Evolutionary conservation across 495 filamentous ascomycete genomes (phyloP).

Genomic region (Penicillium salamii): DNA sequence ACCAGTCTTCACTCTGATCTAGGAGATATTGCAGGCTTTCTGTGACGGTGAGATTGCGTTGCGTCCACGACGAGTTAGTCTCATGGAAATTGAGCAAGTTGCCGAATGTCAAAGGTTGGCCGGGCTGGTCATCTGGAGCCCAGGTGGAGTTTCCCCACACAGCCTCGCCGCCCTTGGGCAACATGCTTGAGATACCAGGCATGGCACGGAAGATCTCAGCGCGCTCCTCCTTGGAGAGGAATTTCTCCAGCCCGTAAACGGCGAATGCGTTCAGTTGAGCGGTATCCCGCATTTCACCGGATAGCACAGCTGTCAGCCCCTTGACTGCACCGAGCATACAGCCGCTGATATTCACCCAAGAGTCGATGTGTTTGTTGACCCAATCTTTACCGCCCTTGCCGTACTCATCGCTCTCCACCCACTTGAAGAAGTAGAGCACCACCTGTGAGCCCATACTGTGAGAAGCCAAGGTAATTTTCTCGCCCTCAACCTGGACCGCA

Average conservation of each 20-base stretch:
- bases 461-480: slow-evolving; percentile 83
- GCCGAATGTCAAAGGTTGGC: slow-evolving; percentile 69
- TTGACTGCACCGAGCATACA: slow-evolving; percentile 97
- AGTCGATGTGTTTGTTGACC: slow-evolving; percentile 87
- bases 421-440: slow-evolving; percentile 94
- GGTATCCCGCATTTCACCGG: slow-evolving; percentile 97
- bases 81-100: slow-evolving; percentile 84
- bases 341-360: slow-evolving; percentile 96
- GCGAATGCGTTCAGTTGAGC: slow-evolving; percentile 97
- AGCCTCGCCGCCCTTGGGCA: slow-evolving; percentile 91
- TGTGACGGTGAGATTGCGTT: slow-evolving; percentile 73
- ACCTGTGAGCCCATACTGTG: slow-evolving; percentile 98
- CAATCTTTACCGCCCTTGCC: slow-evolving; percentile 81
- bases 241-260: slow-evolving; percentile 95
- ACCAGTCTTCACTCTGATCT: slow-evolving; percentile 80
- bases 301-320: slow-evolving; percentile 84
- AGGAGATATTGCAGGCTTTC: slow-evolving; percentile 76
- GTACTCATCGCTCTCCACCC: slow-evolving; percentile 79
- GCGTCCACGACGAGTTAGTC: slow-evolving; percentile 58
- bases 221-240: slow-evolving; percentile 83
- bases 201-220: slow-evolving; percentile 94
- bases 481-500: slow-evolving; percentile 60
- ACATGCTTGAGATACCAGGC: slow-evolving; percentile 94
- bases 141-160: slow-evolving; percentile 90
- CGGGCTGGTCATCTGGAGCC: slow-evolving; percentile 84